phyloP scores from a whole-genome alignment of 1,284 basidiomycete species.

The Leccinum fuscescens region DNA sequence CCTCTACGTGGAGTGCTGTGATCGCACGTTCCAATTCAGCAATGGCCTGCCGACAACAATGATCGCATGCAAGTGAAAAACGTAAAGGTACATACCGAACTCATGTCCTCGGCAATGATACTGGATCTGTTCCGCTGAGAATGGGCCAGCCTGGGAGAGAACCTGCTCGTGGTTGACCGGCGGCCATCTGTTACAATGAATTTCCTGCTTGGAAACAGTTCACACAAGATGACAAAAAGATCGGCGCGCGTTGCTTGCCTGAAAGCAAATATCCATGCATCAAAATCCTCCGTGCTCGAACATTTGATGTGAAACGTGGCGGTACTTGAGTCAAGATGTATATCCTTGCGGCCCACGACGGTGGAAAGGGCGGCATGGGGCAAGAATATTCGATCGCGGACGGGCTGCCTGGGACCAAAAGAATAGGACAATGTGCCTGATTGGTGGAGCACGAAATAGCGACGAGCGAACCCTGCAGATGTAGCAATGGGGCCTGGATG shows the following conservation, averaged over 20 bases:
- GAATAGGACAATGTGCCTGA: slow-evolving; percentile 75
- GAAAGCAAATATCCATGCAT: slow-evolving; percentile 70
- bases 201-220: slow-evolving; percentile 40
- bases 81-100: slow-evolving; percentile 41
- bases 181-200: slow-evolving; percentile 55
- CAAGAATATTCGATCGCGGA: slow-evolving; percentile 68
- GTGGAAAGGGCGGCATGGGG: slow-evolving; percentile 74
- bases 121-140: slow-evolving; percentile 46
- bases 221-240: slow-evolving; percentile 7
- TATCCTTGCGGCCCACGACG: slow-evolving; percentile 63
- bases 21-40: slow-evolving; percentile 44
- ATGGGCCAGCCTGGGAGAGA: slow-evolving; percentile 38
- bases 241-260: slow-evolving; percentile 43
- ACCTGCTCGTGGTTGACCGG: slow-evolving; percentile 46
- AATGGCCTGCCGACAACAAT: slow-evolving; percentile 36
- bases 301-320: slow-evolving; percentile 82
- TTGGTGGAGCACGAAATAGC: slow-evolving; percentile 68
- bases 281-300: slow-evolving; percentile 66
- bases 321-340: slow-evolving; percentile 73
- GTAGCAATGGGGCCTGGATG: slow-evolving; percentile 4
- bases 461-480: slow-evolving; percentile 72
- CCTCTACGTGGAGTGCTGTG: slow-evolving; percentile 32
- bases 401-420: slow-evolving; percentile 66
- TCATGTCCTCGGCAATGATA: slow-evolving; percentile 60
- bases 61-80: slow-evolving; percentile 9